Percentiles rank a stretch among this genome's conserved stretches.
Evolutionary conservation across 192 early-diverging fungal species (phyloP).

Genomic region (Mortierella claussenii): DNA sequence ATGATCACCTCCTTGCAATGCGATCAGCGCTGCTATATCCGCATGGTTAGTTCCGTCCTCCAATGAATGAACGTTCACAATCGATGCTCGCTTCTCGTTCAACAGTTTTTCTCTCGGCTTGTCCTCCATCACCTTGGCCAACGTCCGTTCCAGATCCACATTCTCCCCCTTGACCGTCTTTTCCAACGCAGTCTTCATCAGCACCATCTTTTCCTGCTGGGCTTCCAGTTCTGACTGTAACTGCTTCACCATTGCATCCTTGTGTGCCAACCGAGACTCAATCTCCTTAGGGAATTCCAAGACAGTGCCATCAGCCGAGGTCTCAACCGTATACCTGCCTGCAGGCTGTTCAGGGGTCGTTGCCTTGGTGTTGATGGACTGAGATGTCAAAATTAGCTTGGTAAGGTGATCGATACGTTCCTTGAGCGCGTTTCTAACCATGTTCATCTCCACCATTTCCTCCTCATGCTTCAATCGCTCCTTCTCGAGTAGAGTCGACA

Average conservation of each 20-base stretch:
- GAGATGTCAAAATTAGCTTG: constrained; percentile 80
- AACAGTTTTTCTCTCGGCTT: constrained; percentile 37
- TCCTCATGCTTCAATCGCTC: constrained; percentile 61
- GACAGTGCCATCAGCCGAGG: constrained; percentile 23
- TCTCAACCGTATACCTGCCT: constrained; percentile 26
- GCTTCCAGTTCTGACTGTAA: constrained; percentile 31
- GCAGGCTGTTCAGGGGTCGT: constrained; percentile 1
- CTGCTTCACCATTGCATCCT: constrained; percentile 45
- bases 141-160: constrained; percentile 40
- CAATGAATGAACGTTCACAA: constrained; percentile 23
- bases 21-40: constrained; percentile 13
- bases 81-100: constrained; percentile 40
- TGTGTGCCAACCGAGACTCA: constrained; percentile 21
- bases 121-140: constrained; percentile 49
- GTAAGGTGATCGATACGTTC: constrained; percentile 90
- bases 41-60: constrained; percentile 12
- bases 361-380: constrained; percentile 64
- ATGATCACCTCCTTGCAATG: constrained; percentile 7
- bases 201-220: constrained; percentile 56
- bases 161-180: constrained; percentile 33
- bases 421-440: constrained; percentile 78
- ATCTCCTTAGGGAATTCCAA: constrained; percentile 33
- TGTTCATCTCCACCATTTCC: constrained; percentile 61
- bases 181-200: constrained; percentile 38
- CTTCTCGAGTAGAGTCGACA: constrained; percentile 34